A percentile compares a stretch with the other conserved stretches of the same genome.
These are phyloP conservation scores for Lachancea kluyveri DNA, from an alignment of 805 yeast genomes.

Conservation along the genomic window DNA sequence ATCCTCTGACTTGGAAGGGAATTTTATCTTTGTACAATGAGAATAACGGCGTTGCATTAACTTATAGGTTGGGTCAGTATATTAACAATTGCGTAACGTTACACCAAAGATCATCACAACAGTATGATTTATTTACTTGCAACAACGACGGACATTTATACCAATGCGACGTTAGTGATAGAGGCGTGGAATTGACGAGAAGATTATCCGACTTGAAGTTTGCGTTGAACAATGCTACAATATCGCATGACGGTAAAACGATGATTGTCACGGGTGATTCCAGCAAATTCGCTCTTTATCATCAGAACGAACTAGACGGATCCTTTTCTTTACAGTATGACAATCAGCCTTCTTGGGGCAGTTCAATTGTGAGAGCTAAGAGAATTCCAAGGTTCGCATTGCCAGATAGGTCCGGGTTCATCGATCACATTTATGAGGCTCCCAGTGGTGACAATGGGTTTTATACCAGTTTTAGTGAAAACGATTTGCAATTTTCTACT, in stretches of 20 bases:
- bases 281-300: constrained; percentile 50
- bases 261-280: constrained; percentile 75
- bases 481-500: constrained; percentile 67
- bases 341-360: constrained; percentile 26
- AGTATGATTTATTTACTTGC: constrained; percentile 60
- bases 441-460: constrained; percentile 68
- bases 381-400: constrained; percentile 26
- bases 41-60: constrained; percentile 39
- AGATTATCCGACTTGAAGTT: constrained; percentile 47
- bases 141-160: constrained; percentile 78
- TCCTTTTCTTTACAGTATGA: constrained; percentile 25
- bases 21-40: constrained; percentile 37
- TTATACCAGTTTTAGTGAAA: constrained; percentile 72
- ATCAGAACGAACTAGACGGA: constrained; percentile 30
- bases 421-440: constrained; percentile 43
- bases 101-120: constrained; percentile 36
- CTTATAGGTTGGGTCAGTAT: constrained; percentile 65
- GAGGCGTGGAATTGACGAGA: constrained; percentile 38
- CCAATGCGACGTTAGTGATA: constrained; percentile 48
- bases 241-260: constrained; percentile 56
- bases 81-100: constrained; percentile 76
- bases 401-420: constrained; percentile 22
- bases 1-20: constrained; percentile 46
- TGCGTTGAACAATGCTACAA: constrained; percentile 68
- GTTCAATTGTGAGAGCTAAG: constrained; percentile 20